These are phyloP conservation scores for Xylaria castorea DNA, from an alignment of 495 filamentous ascomycete genomes.

Conservation along the genomic window DNA sequence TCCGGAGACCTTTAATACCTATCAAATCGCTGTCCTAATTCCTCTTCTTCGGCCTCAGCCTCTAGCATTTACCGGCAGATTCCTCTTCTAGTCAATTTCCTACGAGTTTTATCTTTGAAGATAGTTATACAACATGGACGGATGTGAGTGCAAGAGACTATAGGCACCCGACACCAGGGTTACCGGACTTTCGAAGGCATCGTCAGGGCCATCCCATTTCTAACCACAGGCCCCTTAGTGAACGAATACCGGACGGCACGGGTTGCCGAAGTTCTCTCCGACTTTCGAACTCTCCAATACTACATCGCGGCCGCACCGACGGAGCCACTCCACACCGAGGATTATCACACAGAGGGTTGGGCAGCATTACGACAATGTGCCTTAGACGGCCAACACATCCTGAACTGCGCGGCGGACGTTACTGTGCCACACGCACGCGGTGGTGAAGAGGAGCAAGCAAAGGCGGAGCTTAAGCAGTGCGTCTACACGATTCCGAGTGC, in stretches of 20 bases:
- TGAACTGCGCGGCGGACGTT: slow-evolving; percentile 68
- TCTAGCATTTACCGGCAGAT: slow-evolving; percentile 1
- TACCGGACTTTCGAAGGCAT: slow-evolving; percentile 22
- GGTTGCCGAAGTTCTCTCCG: slow-evolving; percentile 82
- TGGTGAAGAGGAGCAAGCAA: slow-evolving; percentile 71
- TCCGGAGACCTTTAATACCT: slow-evolving; percentile 26
- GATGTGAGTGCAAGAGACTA: slow-evolving; percentile 39
- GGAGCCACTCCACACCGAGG: slow-evolving; percentile 63
- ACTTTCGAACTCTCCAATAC: slow-evolving; percentile 82
- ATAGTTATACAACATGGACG: slow-evolving; percentile 39
- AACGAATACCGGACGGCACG: slow-evolving; percentile 83
- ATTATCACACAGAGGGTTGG: slow-evolving; percentile 82
- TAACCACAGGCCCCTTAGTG: slow-evolving; percentile 61
- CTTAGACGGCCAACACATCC: slow-evolving; percentile 74
- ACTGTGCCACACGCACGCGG: slow-evolving; percentile 64
- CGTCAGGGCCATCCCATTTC: slow-evolving; percentile 27
- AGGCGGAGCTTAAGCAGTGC: slow-evolving; percentile 78
- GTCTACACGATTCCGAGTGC: slow-evolving; percentile 30
- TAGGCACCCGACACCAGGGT: slow-evolving; percentile 18
- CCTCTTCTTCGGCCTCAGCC: not conserved
- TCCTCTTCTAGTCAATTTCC: slow-evolving; percentile 9
- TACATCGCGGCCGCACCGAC: slow-evolving; percentile 76
- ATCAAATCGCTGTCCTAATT: slow-evolving; percentile 24
- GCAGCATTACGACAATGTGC: slow-evolving; percentile 75
- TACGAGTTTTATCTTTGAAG: slow-evolving; percentile 25